Conservation (phyloP, 257 asterid genomes). For the Fraxinus pennsylvanica region DNA sequence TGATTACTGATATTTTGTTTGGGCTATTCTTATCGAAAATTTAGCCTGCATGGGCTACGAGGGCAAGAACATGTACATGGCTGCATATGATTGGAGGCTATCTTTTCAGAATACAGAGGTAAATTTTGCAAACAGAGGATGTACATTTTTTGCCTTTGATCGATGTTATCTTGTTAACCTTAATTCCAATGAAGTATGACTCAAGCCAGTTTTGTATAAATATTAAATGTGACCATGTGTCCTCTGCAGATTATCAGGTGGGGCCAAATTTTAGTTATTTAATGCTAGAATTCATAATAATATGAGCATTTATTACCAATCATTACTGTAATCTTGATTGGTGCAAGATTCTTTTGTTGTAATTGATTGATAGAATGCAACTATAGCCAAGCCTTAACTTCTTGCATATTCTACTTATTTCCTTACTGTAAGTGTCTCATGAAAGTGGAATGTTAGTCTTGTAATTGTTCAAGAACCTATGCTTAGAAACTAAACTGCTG, state of each 20-base stretch:
- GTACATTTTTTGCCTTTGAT: neutral
- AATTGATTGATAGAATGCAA: too few species aligned
- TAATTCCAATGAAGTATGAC: neutral
- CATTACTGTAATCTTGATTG: too few species aligned
- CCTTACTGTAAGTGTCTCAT: too few species aligned
- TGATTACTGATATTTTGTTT: too few species aligned
- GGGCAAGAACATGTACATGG: too few species aligned
- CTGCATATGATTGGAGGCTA: too few species aligned
- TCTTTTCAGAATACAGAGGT: conserved; percentile 23
- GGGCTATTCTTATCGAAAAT: too few species aligned
- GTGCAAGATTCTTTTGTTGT: too few species aligned
- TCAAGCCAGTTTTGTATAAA: neutral
- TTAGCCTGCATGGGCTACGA: too few species aligned
- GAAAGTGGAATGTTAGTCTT: neutral
- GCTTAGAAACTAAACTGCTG: neutral
- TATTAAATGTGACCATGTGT: neutral
- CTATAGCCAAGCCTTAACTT: too few species aligned
- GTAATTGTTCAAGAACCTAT: neutral
- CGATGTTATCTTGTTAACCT: neutral
- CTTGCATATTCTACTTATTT: too few species aligned
- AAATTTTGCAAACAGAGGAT: neutral
- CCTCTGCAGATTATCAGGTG: neutral
- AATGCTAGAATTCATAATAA: neutral
- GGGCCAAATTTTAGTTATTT: neutral
- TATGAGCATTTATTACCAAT: neutral